These are phyloP conservation scores for Aspergillus panamensis DNA, from an alignment of 495 filamentous ascomycete species.

Conservation along the genomic window DNA sequence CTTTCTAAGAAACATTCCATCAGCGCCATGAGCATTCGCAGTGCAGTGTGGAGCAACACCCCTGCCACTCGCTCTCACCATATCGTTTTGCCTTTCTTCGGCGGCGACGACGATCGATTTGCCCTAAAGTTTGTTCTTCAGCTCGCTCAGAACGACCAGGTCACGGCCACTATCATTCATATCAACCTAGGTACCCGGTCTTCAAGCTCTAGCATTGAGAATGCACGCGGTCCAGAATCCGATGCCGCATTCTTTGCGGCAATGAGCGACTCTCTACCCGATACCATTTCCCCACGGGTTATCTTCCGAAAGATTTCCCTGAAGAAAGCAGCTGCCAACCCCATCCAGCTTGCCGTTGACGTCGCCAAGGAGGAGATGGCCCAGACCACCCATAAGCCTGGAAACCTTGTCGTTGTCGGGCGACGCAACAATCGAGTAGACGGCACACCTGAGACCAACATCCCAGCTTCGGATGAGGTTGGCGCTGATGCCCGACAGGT, in stretches of 20 bases:
- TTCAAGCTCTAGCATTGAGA: not conserved
- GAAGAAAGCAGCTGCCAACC: conserved; percentile 18
- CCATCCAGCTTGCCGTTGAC: conserved; percentile 32
- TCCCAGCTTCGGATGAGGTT: conserved; percentile 21
- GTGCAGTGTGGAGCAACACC: conserved; percentile 40
- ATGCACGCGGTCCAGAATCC: conserved; percentile 11
- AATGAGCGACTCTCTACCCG: conserved; percentile 58
- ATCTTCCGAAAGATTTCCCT: conserved; percentile 45
- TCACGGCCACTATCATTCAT: conserved; percentile 45
- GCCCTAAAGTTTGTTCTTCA: conserved; percentile 80
- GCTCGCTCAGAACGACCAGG: conserved; percentile 68
- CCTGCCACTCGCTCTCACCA: conserved; percentile 66
- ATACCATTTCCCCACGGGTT: conserved; percentile 55
- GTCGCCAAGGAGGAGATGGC: conserved; percentile 58
- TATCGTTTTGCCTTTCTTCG: conserved; percentile 83
- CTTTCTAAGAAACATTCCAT: conserved; percentile 43
- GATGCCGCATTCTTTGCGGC: conserved; percentile 62
- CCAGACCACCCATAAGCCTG: conserved; percentile 61
- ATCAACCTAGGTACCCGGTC: conserved; percentile 13
- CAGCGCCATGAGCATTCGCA: conserved; percentile 59
- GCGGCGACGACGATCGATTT: conserved; percentile 78
- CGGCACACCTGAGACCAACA: conserved; percentile 4
- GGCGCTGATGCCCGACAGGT: conserved; percentile 54
- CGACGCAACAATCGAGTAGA: conserved; percentile 40
- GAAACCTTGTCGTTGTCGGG: conserved; percentile 76